phyloP scores from a whole-genome alignment of 139 green algal species.

The Chlorella ohadii region DNA sequence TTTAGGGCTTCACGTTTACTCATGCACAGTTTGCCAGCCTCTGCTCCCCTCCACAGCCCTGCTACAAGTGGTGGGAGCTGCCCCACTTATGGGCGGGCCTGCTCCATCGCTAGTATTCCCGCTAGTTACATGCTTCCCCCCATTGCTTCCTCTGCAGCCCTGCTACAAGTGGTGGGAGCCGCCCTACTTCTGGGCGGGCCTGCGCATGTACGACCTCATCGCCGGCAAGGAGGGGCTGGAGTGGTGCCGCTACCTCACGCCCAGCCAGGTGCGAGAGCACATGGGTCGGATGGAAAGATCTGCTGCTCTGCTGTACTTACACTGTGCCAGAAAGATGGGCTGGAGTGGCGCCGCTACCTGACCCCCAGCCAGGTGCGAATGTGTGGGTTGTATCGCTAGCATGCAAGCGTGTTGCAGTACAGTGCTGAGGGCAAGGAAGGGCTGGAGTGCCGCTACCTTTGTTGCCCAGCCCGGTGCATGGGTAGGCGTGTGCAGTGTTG shows the following conservation, averaged over 20 bases:
- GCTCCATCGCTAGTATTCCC: not conserved
- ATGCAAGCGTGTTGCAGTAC: too few relatives aligned
- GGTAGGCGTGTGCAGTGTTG: too few relatives aligned
- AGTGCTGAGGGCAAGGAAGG: too few relatives aligned
- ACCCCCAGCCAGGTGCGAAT: slow-evolving; percentile 29
- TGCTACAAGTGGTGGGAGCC: slow-evolving; percentile 99
- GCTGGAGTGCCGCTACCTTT: too few relatives aligned
- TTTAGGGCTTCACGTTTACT: too few relatives aligned
- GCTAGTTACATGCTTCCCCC: too few relatives aligned
- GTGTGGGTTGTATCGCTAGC: not conserved
- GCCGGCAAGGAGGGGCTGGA: slow-evolving; percentile 81
- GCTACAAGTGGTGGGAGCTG: not conserved
- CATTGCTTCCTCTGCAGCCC: slow-evolving; percentile 75
- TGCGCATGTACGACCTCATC: slow-evolving; percentile 96
- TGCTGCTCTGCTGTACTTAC: slow-evolving; percentile 32
- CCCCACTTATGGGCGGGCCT: not conserved
- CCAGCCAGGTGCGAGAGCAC: slow-evolving; percentile 49
- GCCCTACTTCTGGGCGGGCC: slow-evolving; percentile 95
- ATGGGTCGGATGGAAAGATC: not conserved
- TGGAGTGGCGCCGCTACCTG: slow-evolving; percentile 68
- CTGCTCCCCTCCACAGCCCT: not conserved
- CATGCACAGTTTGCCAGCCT: too few relatives aligned
- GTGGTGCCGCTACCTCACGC: slow-evolving; percentile 77
- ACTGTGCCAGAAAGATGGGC: not conserved
- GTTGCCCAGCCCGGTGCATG: too few relatives aligned